Conservation (phyloP, 2,329 filamentous ascomycete species). For the Aspergillus calidoustus region DNA sequence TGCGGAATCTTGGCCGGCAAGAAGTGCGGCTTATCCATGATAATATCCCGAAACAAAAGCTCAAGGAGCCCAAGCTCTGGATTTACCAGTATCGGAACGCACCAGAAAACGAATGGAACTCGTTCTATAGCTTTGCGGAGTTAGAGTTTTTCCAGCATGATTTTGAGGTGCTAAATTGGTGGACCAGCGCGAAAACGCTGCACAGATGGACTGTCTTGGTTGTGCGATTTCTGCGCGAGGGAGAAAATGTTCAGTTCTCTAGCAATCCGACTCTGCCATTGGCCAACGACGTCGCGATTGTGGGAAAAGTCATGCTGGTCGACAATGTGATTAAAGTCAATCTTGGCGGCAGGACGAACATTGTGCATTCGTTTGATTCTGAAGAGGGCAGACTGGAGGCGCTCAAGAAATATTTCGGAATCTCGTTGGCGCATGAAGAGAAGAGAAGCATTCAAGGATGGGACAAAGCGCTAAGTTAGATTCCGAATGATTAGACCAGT, state of each 20-base stretch:
- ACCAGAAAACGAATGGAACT: slow-evolving; percentile 43
- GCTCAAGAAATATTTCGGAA: slow-evolving; percentile 51
- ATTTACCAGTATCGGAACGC: slow-evolving; percentile 53
- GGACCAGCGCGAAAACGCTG: slow-evolving; percentile 38
- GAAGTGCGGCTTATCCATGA: slow-evolving; percentile 57
- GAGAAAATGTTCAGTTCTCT: slow-evolving; percentile 21
- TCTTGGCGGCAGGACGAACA: slow-evolving; percentile 47
- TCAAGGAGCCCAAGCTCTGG: slow-evolving; percentile 56
- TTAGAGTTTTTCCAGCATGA: slow-evolving; percentile 46
- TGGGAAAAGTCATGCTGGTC: slow-evolving; percentile 36
- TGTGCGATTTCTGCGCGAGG: slow-evolving; percentile 43
- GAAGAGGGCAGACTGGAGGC: slow-evolving; percentile 51
- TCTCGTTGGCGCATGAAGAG: slow-evolving; percentile 31
- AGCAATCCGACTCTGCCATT: background rate
- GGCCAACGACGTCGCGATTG: slow-evolving; percentile 30
- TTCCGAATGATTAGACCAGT: background rate
- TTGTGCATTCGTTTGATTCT: slow-evolving; percentile 45
- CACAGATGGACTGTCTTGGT: slow-evolving; percentile 39
- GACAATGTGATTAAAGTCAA: slow-evolving; percentile 45
- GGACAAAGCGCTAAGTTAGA: slow-evolving; percentile 1
- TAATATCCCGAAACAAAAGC: slow-evolving; percentile 51
- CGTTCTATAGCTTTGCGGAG: slow-evolving; percentile 49
- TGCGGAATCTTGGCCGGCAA: slow-evolving; percentile 59
- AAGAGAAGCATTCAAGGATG: slow-evolving; percentile 4
- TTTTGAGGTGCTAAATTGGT: slow-evolving; percentile 47